Conservation (phyloP, 1,284 basidiomycete species). For the Papiliotrema flavescens region DNA sequence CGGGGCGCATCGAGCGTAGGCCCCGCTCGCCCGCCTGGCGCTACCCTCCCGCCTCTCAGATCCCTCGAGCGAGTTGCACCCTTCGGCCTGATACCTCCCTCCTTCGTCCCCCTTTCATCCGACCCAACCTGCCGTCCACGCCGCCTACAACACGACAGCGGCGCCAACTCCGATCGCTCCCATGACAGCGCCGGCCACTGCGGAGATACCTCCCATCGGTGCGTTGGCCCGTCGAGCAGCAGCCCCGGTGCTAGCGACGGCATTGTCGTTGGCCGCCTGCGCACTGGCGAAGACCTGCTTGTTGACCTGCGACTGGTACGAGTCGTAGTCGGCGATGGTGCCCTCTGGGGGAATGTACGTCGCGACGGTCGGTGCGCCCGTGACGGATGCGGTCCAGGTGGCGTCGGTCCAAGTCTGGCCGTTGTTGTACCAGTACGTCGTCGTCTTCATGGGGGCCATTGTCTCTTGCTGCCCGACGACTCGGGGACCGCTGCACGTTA, state of each 20-base stretch:
- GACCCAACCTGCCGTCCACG: neutral
- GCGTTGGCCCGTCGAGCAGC: constrained; percentile 2
- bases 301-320: constrained; percentile 32
- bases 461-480: constrained; percentile 13
- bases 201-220: constrained; percentile 10
- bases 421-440: constrained; percentile 28
- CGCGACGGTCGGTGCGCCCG: constrained; percentile 18
- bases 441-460: neutral
- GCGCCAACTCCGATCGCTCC: constrained; percentile 20
- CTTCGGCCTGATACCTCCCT: too few species aligned
- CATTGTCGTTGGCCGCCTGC: constrained; percentile 2
- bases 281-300: constrained; percentile 21
- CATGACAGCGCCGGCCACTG: constrained; percentile 8
- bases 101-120: neutral
- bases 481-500: constrained; percentile 8
- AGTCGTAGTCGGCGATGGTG: constrained; percentile 24
- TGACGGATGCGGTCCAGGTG: constrained; percentile 15
- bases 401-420: constrained; percentile 22
- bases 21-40: too few species aligned
- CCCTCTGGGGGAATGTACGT: constrained; percentile 35
- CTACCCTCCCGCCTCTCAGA: too few species aligned
- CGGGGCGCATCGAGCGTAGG: too few species aligned
- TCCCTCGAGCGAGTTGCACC: too few species aligned
- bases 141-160: constrained; percentile 5
- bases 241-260: neutral